Percentiles rank a stretch among this genome's conserved stretches.
Evolutionary conservation across 768 basidiomycete species (phyloP).

Genomic region (Panellus pusillus): DNA sequence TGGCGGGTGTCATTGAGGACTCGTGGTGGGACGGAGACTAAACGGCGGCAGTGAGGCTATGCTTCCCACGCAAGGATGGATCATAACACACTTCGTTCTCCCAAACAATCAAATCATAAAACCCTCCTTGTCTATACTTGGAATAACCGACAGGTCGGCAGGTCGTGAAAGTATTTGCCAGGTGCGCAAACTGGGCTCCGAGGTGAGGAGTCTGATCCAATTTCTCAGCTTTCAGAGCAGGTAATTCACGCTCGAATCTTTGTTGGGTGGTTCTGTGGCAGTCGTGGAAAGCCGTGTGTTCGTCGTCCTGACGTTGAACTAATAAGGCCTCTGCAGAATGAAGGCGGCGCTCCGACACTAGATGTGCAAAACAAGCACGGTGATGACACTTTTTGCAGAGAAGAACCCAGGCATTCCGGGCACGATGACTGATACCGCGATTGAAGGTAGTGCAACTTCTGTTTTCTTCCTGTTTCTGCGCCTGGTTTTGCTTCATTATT

Average conservation of each 20-base stretch:
- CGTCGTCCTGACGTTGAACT: constrained; percentile 25
- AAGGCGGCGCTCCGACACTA: constrained; percentile 31
- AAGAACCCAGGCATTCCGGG: constrained; percentile 26
- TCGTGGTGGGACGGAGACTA: no score
- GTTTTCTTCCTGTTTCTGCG: background rate
- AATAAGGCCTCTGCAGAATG: constrained; percentile 43
- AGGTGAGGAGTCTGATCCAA: constrained; percentile 35
- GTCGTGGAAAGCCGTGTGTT: constrained; percentile 33
- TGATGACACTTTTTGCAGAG: constrained; percentile 43
- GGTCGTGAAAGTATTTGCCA: constrained; percentile 47
- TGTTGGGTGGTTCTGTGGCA: constrained; percentile 26
- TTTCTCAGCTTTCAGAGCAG: constrained; percentile 33
- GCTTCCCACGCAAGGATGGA: background rate
- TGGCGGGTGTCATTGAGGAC: no score
- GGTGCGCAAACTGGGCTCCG: constrained; percentile 40
- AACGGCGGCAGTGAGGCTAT: background rate
- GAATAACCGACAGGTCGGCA: constrained; percentile 47
- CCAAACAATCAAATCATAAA: constrained; percentile 51
- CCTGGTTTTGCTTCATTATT: background rate
- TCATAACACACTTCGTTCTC: constrained; percentile 5
- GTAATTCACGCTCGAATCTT: constrained; percentile 19
- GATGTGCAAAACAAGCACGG: constrained; percentile 39
- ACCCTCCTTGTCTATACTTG: constrained; percentile 47
- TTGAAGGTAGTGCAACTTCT: constrained; percentile 1
- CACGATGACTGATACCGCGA: constrained; percentile 20